A percentile compares a stretch with the other conserved stretches of the same genome.
These are phyloP conservation scores for Blastosporella zonata DNA, from an alignment of 1,284 basidiomycete species.

Conservation along the genomic window DNA sequence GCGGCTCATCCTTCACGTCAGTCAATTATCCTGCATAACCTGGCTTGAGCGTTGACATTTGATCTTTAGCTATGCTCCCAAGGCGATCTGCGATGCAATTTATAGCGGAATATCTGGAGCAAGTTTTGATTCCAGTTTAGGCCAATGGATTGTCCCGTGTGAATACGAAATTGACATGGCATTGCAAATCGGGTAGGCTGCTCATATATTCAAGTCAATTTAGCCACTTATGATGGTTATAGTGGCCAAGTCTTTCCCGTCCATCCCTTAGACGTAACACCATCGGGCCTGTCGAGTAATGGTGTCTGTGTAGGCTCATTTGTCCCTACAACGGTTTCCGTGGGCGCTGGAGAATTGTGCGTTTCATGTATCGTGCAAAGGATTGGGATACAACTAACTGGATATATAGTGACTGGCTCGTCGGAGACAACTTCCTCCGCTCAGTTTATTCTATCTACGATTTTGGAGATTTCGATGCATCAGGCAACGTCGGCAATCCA, in stretches of 20 bases:
- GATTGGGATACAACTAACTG: background rate
- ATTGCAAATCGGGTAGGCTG: conserved; percentile 64
- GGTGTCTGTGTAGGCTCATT: conserved; percentile 68
- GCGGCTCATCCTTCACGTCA: conserved; percentile 75
- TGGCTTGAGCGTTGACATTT: background rate
- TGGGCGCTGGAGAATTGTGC: conserved; percentile 61
- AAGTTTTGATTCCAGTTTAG: conserved; percentile 42
- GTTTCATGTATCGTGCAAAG: conserved; percentile 23
- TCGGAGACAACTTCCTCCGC: conserved; percentile 81
- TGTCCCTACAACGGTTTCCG: conserved; percentile 55
- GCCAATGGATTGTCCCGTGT: conserved; percentile 71
- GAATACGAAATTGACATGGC: conserved; percentile 69
- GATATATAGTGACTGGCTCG: conserved; percentile 65
- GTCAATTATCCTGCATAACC: conserved; percentile 25
- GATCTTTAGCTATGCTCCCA: conserved; percentile 56
- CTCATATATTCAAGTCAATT: conserved; percentile 10
- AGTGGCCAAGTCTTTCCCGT: conserved; percentile 69
- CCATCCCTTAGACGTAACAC: conserved; percentile 71
- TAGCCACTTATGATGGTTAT: conserved; percentile 1
- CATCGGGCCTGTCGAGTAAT: conserved; percentile 40
- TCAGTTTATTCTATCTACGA: conserved; percentile 85
- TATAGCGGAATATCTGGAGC: conserved; percentile 64
- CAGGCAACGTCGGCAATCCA: conserved; percentile 64
- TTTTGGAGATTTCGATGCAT: conserved; percentile 73
- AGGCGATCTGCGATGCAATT: conserved; percentile 59